Evolutionary conservation across 805 yeast genomes (phyloP).

Genomic region (Metschnikowia vanudenii): DNA sequence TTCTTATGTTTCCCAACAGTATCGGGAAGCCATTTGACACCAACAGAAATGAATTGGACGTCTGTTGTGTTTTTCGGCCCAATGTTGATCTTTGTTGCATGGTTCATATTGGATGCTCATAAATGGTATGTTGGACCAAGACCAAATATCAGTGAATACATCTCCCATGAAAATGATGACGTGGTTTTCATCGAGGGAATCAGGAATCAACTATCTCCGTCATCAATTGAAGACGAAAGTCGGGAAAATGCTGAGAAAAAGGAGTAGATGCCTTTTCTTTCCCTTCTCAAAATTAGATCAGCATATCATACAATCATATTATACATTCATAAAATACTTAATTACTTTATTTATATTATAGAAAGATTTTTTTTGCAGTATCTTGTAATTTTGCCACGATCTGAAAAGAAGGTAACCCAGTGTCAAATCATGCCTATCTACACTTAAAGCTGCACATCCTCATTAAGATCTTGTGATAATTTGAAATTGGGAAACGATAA

Average conservation of each 20-base stretch:
- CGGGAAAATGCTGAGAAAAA: neutral
- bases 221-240: slow-evolving; percentile 3
- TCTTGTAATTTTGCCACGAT: too few relatives aligned
- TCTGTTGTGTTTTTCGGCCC: slow-evolving; percentile 54
- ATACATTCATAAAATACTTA: too few relatives aligned
- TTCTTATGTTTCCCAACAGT: slow-evolving; percentile 55
- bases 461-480: too few relatives aligned
- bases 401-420: too few relatives aligned
- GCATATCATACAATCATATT: too few relatives aligned
- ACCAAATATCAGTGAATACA: slow-evolving; percentile 35
- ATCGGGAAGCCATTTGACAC: slow-evolving; percentile 36
- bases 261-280: neutral
- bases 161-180: slow-evolving; percentile 7
- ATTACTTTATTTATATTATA: too few relatives aligned
- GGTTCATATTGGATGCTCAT: slow-evolving; percentile 53
- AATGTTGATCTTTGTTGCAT: slow-evolving; percentile 48
- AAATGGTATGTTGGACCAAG: slow-evolving; percentile 63
- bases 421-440: too few relatives aligned
- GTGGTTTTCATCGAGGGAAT: slow-evolving; percentile 9
- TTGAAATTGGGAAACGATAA: too few relatives aligned
- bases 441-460: too few relatives aligned
- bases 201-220: slow-evolving; percentile 6
- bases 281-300: too few relatives aligned
- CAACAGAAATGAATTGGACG: slow-evolving; percentile 63
- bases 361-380: too few relatives aligned